phyloP scores from a whole-genome alignment of 2,329 filamentous ascomycete species.

The Colletotrichum ledebouriae region DNA sequence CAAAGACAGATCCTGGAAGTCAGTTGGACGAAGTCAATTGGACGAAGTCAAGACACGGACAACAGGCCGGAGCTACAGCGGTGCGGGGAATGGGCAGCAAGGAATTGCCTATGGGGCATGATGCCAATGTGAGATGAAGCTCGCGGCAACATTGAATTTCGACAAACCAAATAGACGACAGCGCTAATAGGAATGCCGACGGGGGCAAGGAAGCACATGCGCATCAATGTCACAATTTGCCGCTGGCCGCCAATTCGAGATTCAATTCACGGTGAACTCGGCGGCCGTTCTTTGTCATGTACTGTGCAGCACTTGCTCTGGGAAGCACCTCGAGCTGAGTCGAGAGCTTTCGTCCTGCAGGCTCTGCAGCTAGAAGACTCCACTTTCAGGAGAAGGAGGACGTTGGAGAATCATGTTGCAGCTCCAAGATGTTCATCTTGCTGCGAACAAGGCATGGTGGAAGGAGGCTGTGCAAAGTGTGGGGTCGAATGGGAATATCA shows the following conservation, averaged over 20 bases:
- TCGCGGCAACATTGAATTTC: constrained; percentile 1
- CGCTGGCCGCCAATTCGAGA: constrained; percentile 14
- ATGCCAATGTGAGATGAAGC: constrained; percentile 20
- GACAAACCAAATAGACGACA: constrained; percentile 16
- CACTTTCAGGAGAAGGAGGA: constrained; percentile 41
- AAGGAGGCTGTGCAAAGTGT: constrained; percentile 44
- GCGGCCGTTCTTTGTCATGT: too few species aligned
- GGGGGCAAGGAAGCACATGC: background rate
- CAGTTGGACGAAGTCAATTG: constrained; percentile 30
- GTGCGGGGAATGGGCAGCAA: background rate
- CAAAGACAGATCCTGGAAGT: constrained; percentile 12
- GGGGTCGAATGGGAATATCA: constrained; percentile 41
- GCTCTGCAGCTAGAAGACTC: constrained; percentile 30
- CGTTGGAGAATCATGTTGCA: constrained; percentile 39
- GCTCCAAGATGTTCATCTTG: constrained; percentile 42
- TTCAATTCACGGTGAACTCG: background rate
- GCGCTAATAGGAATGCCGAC: constrained; percentile 10
- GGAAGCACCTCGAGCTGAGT: constrained; percentile 26
- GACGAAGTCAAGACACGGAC: constrained; percentile 24
- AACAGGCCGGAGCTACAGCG: constrained; percentile 9
- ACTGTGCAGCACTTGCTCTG: constrained; percentile 19
- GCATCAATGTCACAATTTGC: constrained; percentile 25
- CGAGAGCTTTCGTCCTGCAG: constrained; percentile 36
- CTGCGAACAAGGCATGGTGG: constrained; percentile 41
- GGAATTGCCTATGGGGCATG: background rate